Evolutionary conservation across 768 basidiomycete genomes (phyloP).

Genomic region (Leccinum rimulosum): DNA sequence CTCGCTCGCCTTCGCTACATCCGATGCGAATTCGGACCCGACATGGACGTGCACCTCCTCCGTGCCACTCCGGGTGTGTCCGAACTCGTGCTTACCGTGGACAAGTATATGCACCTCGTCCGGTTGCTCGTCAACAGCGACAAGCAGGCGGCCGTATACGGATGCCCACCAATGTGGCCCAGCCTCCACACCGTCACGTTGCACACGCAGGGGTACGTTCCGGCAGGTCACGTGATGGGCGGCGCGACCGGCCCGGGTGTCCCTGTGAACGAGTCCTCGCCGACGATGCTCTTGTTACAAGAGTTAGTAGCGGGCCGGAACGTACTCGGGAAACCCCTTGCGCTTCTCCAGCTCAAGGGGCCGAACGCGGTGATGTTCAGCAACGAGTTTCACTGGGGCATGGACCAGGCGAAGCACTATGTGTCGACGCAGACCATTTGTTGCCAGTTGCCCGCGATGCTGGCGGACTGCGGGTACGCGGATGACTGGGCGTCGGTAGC

Average conservation of each 20-base stretch:
- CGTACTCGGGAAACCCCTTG: slow-evolving; percentile 20
- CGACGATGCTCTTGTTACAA: slow-evolving; percentile 30
- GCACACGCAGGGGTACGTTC: slow-evolving; percentile 29
- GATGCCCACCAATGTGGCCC: slow-evolving; percentile 30
- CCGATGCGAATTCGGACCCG: slow-evolving; percentile 31
- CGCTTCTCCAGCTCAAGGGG: slow-evolving; percentile 28
- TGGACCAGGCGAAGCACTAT: slow-evolving; percentile 26
- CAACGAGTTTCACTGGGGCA: slow-evolving; percentile 30
- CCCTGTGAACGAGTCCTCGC: slow-evolving; percentile 30
- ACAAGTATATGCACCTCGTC: slow-evolving; percentile 28
- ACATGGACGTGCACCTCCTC: slow-evolving; percentile 32
- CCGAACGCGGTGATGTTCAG: slow-evolving; percentile 28
- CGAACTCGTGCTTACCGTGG: slow-evolving; percentile 32
- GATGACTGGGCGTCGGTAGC: slow-evolving; percentile 30
- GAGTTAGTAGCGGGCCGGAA: slow-evolving; percentile 24
- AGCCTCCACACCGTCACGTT: slow-evolving; percentile 25
- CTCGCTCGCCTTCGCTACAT: slow-evolving; percentile 29
- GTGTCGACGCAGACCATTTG: slow-evolving; percentile 21
- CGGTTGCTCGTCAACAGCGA: slow-evolving; percentile 35
- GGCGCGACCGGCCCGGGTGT: slow-evolving; percentile 10
- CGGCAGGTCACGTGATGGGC: slow-evolving; percentile 14
- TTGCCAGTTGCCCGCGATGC: slow-evolving; percentile 22
- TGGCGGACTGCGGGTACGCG: slow-evolving; percentile 26
- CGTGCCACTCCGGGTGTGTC: slow-evolving; percentile 31
- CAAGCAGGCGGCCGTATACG: slow-evolving; percentile 30